Percentiles rank a stretch among this genome's conserved stretches.
phyloP scores from a whole-genome alignment of 148 eudicot species.

The Vaccinium vitisidaea region DNA sequence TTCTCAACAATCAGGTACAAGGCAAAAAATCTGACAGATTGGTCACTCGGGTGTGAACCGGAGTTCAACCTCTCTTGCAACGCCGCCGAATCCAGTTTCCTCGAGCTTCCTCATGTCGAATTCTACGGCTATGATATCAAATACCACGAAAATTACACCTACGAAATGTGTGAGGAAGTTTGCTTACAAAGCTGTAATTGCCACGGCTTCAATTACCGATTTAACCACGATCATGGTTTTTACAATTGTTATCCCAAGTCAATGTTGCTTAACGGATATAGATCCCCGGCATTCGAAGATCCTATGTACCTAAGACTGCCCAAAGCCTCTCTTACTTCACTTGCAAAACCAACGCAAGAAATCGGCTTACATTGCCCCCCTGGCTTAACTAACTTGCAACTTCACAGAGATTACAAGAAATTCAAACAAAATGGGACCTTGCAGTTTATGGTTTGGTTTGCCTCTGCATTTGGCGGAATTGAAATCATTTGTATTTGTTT shows the following conservation, averaged over 20 bases:
- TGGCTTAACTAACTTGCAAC: background rate
- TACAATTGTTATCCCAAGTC: conserved; percentile 26
- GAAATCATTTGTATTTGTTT: conserved; percentile 18
- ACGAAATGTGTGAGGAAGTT: conserved; percentile 12
- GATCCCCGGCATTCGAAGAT: background rate
- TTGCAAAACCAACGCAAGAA: background rate
- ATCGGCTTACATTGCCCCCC: conserved; percentile 14
- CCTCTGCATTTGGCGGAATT: conserved; percentile 20
- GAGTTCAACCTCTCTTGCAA: background rate
- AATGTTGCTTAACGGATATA: conserved; percentile 27
- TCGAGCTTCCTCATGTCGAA: conserved; percentile 19
- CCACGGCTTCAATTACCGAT: conserved; percentile 23
- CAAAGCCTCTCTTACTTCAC: background rate
- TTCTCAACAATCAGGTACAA: no score
- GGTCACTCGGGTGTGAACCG: conserved; percentile 9
- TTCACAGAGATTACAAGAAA: conserved; percentile 13
- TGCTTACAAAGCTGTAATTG: conserved; percentile 28
- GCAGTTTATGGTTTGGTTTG: conserved; percentile 25
- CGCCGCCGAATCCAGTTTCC: conserved; percentile 9
- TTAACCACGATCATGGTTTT: background rate
- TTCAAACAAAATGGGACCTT: background rate
- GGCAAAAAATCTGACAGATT: no score
- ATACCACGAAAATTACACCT: conserved; percentile 11
- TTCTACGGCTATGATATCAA: conserved; percentile 26
- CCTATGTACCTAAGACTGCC: conserved; percentile 23